Percentiles rank a stretch among this genome's conserved stretches.
phyloP scores from a whole-genome alignment of 805 yeast genomes.

The Pichia manshurica region DNA sequence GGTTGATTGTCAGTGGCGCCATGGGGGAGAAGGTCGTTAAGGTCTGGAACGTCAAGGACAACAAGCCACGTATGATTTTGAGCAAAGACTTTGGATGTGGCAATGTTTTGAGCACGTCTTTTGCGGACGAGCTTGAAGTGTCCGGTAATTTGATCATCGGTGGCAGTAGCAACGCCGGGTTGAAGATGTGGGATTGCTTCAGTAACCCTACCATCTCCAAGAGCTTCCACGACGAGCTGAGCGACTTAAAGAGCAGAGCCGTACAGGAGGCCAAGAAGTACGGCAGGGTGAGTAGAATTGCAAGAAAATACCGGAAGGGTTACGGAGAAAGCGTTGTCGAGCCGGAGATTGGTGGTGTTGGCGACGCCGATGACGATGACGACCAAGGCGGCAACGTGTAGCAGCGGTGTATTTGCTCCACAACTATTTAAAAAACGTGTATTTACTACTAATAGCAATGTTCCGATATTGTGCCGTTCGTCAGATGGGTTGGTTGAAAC shows the following conservation, averaged over 20 bases:
- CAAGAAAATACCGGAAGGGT: constrained; percentile 57
- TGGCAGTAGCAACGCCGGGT: constrained; percentile 67
- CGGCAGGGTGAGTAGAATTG: constrained; percentile 67
- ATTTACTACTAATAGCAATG: no score
- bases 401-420: neutral
- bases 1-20: constrained; percentile 79
- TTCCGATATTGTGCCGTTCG: no score
- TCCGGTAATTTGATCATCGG: constrained; percentile 83
- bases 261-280: constrained; percentile 46
- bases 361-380: constrained; percentile 48
- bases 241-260: constrained; percentile 49
- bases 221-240: constrained; percentile 57
- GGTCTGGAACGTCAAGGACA: constrained; percentile 66
- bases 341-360: constrained; percentile 60
- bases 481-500: no score
- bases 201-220: constrained; percentile 73
- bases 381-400: constrained; percentile 18
- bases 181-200: constrained; percentile 91
- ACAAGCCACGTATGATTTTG: constrained; percentile 75
- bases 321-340: constrained; percentile 52
- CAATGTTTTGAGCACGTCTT: constrained; percentile 74
- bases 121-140: constrained; percentile 77
- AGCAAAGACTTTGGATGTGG: constrained; percentile 94
- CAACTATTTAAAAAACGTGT: neutral
- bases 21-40: constrained; percentile 85